Evolutionary conservation across 202 grass and related monocot genomes (phyloP).

Genomic region (Miscanthus sacchariflorus): DNA sequence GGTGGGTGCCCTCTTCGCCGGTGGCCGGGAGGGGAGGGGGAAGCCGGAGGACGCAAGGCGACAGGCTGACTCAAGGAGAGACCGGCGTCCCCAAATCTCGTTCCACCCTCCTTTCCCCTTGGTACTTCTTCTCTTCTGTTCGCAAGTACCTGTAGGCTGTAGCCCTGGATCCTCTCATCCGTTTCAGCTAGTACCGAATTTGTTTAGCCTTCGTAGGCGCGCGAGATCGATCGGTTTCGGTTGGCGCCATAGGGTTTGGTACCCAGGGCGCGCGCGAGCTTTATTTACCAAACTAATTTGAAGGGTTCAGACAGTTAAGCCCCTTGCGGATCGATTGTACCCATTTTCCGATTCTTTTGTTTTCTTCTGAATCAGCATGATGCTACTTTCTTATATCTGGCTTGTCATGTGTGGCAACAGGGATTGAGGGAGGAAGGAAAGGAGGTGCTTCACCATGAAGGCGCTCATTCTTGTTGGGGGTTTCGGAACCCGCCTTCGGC

Average conservation of each 20-base stretch:
- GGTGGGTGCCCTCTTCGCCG: background rate
- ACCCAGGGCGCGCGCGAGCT: no score
- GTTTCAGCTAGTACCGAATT: background rate
- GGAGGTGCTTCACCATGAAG: slow-evolving; percentile 67
- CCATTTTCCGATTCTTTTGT: background rate
- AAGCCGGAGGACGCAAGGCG: background rate
- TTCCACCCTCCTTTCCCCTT: background rate
- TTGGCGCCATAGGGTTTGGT: background rate
- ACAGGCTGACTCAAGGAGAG: background rate
- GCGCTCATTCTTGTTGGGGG: slow-evolving; percentile 96
- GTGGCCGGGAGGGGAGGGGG: background rate
- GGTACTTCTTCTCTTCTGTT: background rate
- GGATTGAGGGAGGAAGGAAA: slow-evolving; percentile 14
- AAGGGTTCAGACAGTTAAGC: background rate
- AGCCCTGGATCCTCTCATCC: background rate
- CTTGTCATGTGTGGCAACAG: background rate
- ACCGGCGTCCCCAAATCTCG: background rate
- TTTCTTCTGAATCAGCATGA: background rate
- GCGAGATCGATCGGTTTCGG: background rate
- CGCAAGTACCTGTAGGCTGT: background rate
- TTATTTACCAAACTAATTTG: background rate
- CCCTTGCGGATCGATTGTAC: slow-evolving; percentile 5
- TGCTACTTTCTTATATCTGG: background rate
- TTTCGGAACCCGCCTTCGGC: slow-evolving; percentile 88
- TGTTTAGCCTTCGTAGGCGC: background rate